Evolutionary conservation across 1,284 basidiomycete genomes (phyloP), one percentile per base, ranked within the genome.

Genomic region (Apiotrichum porosum): DNA sequence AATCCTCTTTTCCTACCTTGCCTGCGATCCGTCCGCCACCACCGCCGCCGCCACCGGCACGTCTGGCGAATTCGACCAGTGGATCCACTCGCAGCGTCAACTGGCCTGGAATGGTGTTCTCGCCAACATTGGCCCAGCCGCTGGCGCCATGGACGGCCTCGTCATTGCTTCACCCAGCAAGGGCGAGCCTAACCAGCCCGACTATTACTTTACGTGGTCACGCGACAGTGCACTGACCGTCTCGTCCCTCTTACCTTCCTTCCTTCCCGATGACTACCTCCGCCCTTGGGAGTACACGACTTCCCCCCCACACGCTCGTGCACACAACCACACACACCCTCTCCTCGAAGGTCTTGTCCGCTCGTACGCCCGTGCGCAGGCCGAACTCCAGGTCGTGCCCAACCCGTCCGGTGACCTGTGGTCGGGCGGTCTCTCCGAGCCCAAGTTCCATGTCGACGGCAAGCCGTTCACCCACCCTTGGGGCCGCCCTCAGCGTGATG

Each of bases 131-230:
- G 71, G 72, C 9, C 63, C 69, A 0, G 48, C 48, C 2, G 61
- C 62, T 1, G 73, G 71, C 4, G 73, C 71, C 0, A 35, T 28
- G 2, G 69, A 70, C 35, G 73, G 74, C 8, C 48, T 75, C 4
- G 70, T 77, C 13, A 67, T 78, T 12, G 77, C 77, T 0, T 69
- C 67, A 28, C 75, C 75, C 0, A 67, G 62, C 48, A 51, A 37
- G 9, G 63, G 62, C 0, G 51, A 57, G 12, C 62, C 45, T 6
- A 54, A 64, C 23, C 56, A 73, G 19, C 76, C 76, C 1, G 66
- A 78, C 51, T 78, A 78, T 62, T 76, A 66, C 58, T 77, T 72
- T 58, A 74, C 76, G 17, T 78, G 77, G 77, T 76, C 76, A 0
- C 61, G 76, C 38, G 76, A 77, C 48, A 62, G 68, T 0, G 74